Conservation (phyloP, 73 alveolate species). For the Uronychia setigera region DNA sequence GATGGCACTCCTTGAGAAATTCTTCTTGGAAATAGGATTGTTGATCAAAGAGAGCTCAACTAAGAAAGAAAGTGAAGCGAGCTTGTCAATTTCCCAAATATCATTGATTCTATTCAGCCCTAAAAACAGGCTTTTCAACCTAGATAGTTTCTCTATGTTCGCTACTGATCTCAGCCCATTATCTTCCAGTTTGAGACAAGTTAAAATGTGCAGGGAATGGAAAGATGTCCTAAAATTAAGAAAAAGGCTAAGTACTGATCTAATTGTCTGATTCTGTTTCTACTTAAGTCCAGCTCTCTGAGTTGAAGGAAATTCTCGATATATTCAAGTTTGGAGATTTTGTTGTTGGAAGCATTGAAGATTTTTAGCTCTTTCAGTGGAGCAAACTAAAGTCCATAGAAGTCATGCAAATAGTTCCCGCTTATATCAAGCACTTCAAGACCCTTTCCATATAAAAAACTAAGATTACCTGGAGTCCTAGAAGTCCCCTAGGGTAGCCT, state of each 20-base stretch:
- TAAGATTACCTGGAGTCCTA: slow-evolving; percentile 8
- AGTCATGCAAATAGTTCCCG: slow-evolving; percentile 41
- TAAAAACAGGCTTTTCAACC: slow-evolving; percentile 66
- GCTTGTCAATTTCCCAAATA: slow-evolving; percentile 79
- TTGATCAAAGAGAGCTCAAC: slow-evolving; percentile 69
- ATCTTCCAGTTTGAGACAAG: slow-evolving; percentile 73
- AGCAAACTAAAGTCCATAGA: slow-evolving; percentile 58
- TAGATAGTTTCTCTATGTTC: slow-evolving; percentile 63
- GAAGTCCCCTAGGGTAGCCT: slow-evolving; percentile 11
- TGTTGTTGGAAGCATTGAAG: slow-evolving; percentile 58
- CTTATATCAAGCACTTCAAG: slow-evolving; percentile 60
- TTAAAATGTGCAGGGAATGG: slow-evolving; percentile 33
- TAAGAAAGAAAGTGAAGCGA: slow-evolving; percentile 53
- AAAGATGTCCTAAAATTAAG: neutral
- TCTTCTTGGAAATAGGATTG: neutral
- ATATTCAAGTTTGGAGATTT: slow-evolving; percentile 46
- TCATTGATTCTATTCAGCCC: slow-evolving; percentile 76
- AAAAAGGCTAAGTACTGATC: slow-evolving; percentile 30
- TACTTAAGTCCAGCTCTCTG: slow-evolving; percentile 64
- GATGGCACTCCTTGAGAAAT: neutral
- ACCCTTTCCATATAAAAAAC: too few species aligned
- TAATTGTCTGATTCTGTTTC: slow-evolving; percentile 51
- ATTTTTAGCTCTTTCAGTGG: slow-evolving; percentile 47
- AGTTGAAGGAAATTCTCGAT: slow-evolving; percentile 41
- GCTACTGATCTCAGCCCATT: slow-evolving; percentile 73